A percentile compares a stretch with the other conserved stretches of the same genome.
These are phyloP conservation scores for Roridomyces roridus DNA, from an alignment of 768 basidiomycete genomes.

Conservation along the genomic window DNA sequence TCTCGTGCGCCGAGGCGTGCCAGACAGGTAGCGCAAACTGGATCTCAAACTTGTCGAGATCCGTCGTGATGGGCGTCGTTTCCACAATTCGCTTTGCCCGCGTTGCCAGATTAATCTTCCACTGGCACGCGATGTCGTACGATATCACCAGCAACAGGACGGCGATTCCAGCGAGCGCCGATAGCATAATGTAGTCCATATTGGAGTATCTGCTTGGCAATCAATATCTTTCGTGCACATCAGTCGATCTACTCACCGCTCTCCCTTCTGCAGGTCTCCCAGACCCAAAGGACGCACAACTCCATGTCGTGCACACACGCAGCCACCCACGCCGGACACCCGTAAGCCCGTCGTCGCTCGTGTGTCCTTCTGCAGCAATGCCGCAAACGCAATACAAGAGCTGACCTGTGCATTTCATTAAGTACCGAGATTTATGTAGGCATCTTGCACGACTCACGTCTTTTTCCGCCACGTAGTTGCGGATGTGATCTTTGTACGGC, in stretches of 20 bases:
- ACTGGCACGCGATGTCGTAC: no score
- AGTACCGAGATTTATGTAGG: no score
- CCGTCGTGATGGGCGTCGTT: not conserved
- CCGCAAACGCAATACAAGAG: slow-evolving; percentile 13
- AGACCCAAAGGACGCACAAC: no score
- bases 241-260: not conserved
- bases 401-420: not conserved
- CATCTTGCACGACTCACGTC: no score
- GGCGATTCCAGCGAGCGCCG: not conserved
- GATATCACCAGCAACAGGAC: slow-evolving; percentile 4
- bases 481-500: no score
- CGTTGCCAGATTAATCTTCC: not conserved
- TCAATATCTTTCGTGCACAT: not conserved
- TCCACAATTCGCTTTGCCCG: not conserved
- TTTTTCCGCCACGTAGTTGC: no score
- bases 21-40: slow-evolving; percentile 17
- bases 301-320: no score
- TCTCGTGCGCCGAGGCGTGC: slow-evolving; percentile 20
- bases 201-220: slow-evolving; percentile 19
- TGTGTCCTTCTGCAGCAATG: no score
- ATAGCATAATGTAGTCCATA: slow-evolving; percentile 28
- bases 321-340: no score
- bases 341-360: no score
- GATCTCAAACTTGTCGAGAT: not conserved
- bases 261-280: slow-evolving; percentile 30